phyloP scores from a whole-genome alignment of 768 basidiomycete species.

The Kwoniella heveanensis region DNA sequence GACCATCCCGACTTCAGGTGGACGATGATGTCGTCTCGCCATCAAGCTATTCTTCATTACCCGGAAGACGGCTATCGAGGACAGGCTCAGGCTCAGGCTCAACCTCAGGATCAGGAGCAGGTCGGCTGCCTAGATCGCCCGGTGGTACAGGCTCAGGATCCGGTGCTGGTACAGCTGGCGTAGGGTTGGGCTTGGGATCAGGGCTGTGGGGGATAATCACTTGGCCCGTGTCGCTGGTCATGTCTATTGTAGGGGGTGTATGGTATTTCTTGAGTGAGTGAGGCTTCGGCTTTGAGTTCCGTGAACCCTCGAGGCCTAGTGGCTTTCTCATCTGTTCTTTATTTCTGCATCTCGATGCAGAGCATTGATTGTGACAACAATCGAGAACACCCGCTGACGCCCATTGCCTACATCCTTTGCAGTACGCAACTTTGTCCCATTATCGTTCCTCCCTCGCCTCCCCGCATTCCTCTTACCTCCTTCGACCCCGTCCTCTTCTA shows the following conservation, averaged over 20 bases:
- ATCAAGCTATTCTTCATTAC: too few relatives aligned
- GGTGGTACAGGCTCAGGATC: not conserved
- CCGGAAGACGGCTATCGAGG: too few relatives aligned
- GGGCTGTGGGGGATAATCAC: slow-evolving; percentile 35
- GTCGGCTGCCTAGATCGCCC: slow-evolving; percentile 12
- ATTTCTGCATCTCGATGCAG: too few relatives aligned
- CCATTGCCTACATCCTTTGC: not conserved
- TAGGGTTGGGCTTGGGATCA: slow-evolving; percentile 30
- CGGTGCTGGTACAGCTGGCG: slow-evolving; percentile 10
- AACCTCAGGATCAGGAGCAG: slow-evolving; percentile 10
- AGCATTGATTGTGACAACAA: too few relatives aligned
- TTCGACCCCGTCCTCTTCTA: slow-evolving; percentile 17
- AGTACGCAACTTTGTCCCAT: slow-evolving; percentile 52
- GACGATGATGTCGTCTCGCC: slow-evolving; percentile 15
- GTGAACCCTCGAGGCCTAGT: too few relatives aligned
- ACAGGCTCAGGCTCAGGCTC: too few relatives aligned
- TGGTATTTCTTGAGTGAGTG: slow-evolving; percentile 53
- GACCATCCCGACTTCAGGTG: slow-evolving; percentile 17
- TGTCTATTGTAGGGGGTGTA: slow-evolving; percentile 37
- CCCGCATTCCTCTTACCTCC: slow-evolving; percentile 53
- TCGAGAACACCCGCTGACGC: too few relatives aligned
- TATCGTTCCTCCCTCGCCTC: slow-evolving; percentile 46
- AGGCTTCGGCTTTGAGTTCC: too few relatives aligned
- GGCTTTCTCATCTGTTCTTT: not conserved
- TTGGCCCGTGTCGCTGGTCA: slow-evolving; percentile 38